Evolutionary conservation across 768 basidiomycete species (phyloP), one percentile per base, ranked within the genome.

Genomic region (Kondoa malvinella): DNA sequence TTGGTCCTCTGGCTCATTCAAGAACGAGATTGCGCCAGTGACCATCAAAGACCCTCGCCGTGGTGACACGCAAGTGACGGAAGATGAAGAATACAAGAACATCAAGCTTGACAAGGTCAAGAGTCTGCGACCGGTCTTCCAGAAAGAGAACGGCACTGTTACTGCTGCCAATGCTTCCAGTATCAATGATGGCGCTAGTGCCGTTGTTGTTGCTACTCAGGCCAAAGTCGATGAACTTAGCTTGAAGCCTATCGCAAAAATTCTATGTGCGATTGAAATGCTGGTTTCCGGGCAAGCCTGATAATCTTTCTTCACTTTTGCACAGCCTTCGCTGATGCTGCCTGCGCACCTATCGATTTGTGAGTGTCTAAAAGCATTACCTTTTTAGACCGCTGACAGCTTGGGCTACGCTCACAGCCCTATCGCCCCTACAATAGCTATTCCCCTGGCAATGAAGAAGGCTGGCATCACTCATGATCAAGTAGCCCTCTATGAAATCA

Each of bases 31-130:
- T 65, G 89, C 86, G 0, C 89, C 91, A 2, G 84, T 97, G 15
- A 87, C 86, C 4, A 84, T 97, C 80, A 88, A 88, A 77, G 88
- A 88, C 66, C 76, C 68, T 1, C 91, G 90, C 82, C 96, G 95
- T 80, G 89, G 90, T 56, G 79, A 80, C 27, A 86, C 83, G 32
- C 77, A 95, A 64, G 83, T 99, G 58, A 82, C 82, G 72, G 92
- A 97, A 80, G 95, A 99, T 75, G 95, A 99, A 78, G 95, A 97
- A 75, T 96, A 90, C 83, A 97, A 92, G 81, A 87, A 91, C 73
- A 85, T 99, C 72, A 84, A 94, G 74, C 92, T 85, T 75, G 92
- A 95, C 71, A 99, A 99, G 78, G 83, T 97, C 71, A 89, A 92
- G 34, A 80, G 84, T 3, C 83, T 99, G 70, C 84, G 83, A 71